Conservation (phyloP, 805 yeast genomes). For the Lipomyces chichibuensis region DNA sequence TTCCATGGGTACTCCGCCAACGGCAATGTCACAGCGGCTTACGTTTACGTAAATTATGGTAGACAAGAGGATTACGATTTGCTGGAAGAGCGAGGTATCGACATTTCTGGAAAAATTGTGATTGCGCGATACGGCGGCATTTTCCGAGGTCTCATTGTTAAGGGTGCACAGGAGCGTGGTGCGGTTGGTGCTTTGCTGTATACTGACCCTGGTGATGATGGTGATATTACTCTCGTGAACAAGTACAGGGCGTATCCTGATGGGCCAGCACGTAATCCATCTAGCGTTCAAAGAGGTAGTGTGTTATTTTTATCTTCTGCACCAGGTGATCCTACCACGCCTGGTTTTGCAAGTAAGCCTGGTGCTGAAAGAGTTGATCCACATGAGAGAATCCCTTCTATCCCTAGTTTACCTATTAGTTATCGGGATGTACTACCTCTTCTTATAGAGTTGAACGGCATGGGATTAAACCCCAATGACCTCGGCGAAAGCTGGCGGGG, state of each 20-base stretch:
- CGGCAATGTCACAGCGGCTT: constrained; percentile 71
- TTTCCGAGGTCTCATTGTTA: constrained; percentile 74
- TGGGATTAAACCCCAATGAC: constrained; percentile 51
- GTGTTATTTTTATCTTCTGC: constrained; percentile 61
- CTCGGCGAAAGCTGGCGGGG: constrained; percentile 55
- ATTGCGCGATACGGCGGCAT: constrained; percentile 67
- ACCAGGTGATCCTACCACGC: constrained; percentile 83
- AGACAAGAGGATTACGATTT: constrained; percentile 59
- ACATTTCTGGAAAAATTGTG: constrained; percentile 61
- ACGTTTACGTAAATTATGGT: constrained; percentile 72
- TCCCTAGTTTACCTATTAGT: constrained; percentile 73
- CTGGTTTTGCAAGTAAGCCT: constrained; percentile 63
- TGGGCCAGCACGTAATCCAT: constrained; percentile 78
- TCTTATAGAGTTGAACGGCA: constrained; percentile 59
- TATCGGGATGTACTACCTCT: constrained; percentile 61
- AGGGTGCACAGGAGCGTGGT: constrained; percentile 73
- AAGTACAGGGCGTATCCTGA: constrained; percentile 70
- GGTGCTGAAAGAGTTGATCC: constrained; percentile 57
- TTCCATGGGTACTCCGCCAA: constrained; percentile 77
- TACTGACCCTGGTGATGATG: constrained; percentile 68
- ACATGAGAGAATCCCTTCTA: constrained; percentile 56
- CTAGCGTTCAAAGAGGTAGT: constrained; percentile 75
- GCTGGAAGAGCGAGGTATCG: constrained; percentile 53
- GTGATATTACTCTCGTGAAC: constrained; percentile 52
- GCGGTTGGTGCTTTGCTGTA: constrained; percentile 68